Percentiles rank a stretch among this genome's conserved stretches.
Conservation (phyloP, 2,329 filamentous ascomycete species). For the Plenodomus biglobosus region DNA sequence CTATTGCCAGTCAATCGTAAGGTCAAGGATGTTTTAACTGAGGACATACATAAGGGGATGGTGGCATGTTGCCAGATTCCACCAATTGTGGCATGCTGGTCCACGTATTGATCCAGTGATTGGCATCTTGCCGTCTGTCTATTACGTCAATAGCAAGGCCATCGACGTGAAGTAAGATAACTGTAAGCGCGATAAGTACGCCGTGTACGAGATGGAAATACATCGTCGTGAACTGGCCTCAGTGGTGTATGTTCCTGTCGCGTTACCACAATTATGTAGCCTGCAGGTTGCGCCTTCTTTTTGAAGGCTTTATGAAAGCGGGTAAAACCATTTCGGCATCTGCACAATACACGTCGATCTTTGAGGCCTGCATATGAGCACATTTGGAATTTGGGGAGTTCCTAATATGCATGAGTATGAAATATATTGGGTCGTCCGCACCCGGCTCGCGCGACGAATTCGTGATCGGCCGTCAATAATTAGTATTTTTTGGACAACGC, state of each 20-base stretch:
- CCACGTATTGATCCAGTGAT: slow-evolving; percentile 65
- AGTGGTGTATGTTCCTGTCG: not conserved
- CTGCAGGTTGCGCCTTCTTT: too few species aligned
- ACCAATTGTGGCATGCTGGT: slow-evolving; percentile 66
- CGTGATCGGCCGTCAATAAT: too few species aligned
- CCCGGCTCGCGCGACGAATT: too few species aligned
- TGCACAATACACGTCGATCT: not conserved
- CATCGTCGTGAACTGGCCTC: slow-evolving; percentile 4
- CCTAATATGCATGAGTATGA: not conserved
- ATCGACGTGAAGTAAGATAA: slow-evolving; percentile 1
- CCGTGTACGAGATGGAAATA: slow-evolving; percentile 1
- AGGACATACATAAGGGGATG: slow-evolving; percentile 53
- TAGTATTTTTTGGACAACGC: too few species aligned
- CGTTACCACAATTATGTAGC: not conserved
- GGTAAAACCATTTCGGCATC: not conserved
- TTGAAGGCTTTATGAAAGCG: not conserved
- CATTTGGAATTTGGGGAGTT: not conserved
- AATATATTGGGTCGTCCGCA: not conserved
- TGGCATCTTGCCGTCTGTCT: slow-evolving; percentile 33
- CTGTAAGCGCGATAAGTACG: slow-evolving; percentile 4
- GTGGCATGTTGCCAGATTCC: slow-evolving; percentile 63
- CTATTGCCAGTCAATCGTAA: slow-evolving; percentile 36
- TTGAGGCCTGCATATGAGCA: not conserved
- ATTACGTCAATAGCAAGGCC: slow-evolving; percentile 6
- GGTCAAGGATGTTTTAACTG: not conserved